phyloP scores from a whole-genome alignment of 176 grass and related monocot species.

The Oryza meridionalis region DNA sequence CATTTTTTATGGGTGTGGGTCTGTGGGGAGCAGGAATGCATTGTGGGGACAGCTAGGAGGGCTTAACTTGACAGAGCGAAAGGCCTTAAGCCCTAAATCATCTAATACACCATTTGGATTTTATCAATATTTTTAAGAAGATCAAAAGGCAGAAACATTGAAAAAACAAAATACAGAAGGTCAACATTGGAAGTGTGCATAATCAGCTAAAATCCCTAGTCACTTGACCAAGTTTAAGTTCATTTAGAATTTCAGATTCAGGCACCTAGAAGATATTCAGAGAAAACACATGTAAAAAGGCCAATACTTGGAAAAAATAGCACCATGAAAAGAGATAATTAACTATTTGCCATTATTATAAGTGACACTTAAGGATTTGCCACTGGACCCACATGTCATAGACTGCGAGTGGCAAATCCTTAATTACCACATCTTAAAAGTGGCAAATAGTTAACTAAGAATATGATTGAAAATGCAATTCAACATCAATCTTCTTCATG shows the following conservation, averaged over 20 bases:
- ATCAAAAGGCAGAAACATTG: background rate
- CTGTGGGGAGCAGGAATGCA: background rate
- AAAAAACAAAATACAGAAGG: constrained; percentile 6
- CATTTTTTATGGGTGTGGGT: background rate
- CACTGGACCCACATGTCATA: too few relatives aligned
- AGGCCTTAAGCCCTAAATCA: constrained; percentile 20
- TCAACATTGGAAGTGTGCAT: constrained; percentile 10
- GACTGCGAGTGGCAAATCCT: too few relatives aligned
- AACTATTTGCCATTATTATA: too few relatives aligned
- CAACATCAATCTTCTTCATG: constrained; percentile 26
- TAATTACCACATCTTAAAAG: too few relatives aligned
- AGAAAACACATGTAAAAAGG: background rate
- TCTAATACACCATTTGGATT: background rate
- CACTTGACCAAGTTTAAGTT: constrained; percentile 6
- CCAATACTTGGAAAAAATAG: constrained; percentile 15
- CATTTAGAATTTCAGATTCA: constrained; percentile 23
- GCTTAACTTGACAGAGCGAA: background rate
- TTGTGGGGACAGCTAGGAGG: background rate
- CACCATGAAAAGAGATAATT: background rate
- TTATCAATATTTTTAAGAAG: background rate
- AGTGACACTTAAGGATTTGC: too few relatives aligned
- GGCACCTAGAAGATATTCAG: background rate
- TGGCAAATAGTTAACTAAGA: too few relatives aligned
- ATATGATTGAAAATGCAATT: background rate
- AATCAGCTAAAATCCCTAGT: constrained; percentile 1